Evolutionary conservation across 2,329 filamentous ascomycete species (phyloP).

Genomic region (Monosporascus sp.): DNA sequence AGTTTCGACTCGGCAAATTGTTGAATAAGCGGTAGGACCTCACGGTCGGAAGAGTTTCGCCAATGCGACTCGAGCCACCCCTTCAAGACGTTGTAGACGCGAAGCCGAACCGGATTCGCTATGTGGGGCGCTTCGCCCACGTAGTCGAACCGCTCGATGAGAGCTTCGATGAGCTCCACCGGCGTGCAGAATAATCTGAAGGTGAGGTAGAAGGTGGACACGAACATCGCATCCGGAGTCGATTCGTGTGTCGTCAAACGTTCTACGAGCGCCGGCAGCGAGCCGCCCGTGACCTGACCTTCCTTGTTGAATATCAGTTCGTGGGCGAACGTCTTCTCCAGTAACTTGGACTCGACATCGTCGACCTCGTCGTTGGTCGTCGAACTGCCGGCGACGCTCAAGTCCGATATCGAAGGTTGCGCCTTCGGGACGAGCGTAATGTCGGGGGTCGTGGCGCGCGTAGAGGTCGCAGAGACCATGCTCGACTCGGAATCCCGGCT

Average conservation of each 20-base stretch:
- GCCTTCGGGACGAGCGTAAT: constrained; percentile 46
- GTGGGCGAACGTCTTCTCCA: constrained; percentile 88
- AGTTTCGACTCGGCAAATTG: constrained; percentile 75
- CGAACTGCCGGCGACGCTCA: constrained; percentile 61
- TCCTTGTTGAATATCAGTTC: constrained; percentile 93
- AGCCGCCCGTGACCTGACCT: constrained; percentile 88
- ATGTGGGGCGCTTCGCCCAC: constrained; percentile 72
- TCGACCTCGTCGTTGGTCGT: constrained; percentile 68
- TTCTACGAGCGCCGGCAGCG: constrained; percentile 86
- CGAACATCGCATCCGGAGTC: constrained; percentile 85
- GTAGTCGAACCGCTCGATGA: constrained; percentile 92
- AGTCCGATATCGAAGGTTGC: constrained; percentile 60
- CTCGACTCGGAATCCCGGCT: constrained; percentile 80
- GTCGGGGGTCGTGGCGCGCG: constrained; percentile 83
- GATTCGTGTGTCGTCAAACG: constrained; percentile 88
- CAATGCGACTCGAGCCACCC: constrained; percentile 96
- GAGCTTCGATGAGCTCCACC: constrained; percentile 66
- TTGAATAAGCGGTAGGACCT: constrained; percentile 69
- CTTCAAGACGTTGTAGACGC: constrained; percentile 96
- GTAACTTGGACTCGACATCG: constrained; percentile 74
- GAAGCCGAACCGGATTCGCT: constrained; percentile 74
- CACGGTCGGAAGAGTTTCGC: constrained; percentile 73
- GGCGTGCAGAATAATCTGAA: constrained; percentile 91
- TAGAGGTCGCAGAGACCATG: constrained; percentile 74
- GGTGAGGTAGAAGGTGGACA: constrained; percentile 92